These are phyloP conservation scores for Artemisia annua DNA, from an alignment of 129 eudicot genomes.

Conservation along the genomic window DNA sequence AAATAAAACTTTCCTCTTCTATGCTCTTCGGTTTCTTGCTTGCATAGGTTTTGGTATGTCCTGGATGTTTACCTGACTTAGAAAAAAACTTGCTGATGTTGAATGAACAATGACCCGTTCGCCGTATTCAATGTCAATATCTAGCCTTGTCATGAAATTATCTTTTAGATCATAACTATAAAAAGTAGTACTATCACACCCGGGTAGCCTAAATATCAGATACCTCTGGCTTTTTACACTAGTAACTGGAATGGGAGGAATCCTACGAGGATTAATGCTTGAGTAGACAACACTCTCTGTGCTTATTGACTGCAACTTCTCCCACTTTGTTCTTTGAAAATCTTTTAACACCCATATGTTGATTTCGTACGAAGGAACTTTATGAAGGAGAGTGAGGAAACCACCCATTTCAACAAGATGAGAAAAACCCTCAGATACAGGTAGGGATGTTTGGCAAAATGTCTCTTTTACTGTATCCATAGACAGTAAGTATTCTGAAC, in stretches of 20 bases:
- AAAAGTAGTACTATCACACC: neutral
- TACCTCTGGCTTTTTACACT: slow-evolving; percentile 24
- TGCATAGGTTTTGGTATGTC: neutral
- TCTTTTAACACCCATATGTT: slow-evolving; percentile 38
- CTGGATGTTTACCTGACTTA: slow-evolving; percentile 2
- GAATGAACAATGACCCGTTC: slow-evolving; percentile 30
- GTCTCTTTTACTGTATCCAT: slow-evolving; percentile 40
- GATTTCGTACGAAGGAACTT: neutral
- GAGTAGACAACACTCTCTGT: slow-evolving; percentile 6
- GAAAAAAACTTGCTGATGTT: slow-evolving; percentile 2
- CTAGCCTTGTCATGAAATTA: slow-evolving; percentile 17
- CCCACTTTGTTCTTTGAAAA: slow-evolving; percentile 24
- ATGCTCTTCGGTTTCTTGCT: neutral
- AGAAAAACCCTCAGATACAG: slow-evolving; percentile 2
- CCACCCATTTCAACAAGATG: slow-evolving; percentile 35
- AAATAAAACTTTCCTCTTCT: neutral
- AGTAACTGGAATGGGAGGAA: slow-evolving; percentile 13
- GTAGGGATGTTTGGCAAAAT: slow-evolving; percentile 28
- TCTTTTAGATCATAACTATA: slow-evolving; percentile 27
- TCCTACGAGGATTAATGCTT: slow-evolving; percentile 2
- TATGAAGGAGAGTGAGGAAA: slow-evolving; percentile 19
- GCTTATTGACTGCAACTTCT: slow-evolving; percentile 17
- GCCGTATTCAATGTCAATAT: neutral
- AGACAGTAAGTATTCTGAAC: slow-evolving; percentile 26
- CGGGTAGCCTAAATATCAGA: slow-evolving; percentile 27